phyloP scores from a whole-genome alignment of 1,139 yeast genomes.

The Yamadazyma sp. region DNA sequence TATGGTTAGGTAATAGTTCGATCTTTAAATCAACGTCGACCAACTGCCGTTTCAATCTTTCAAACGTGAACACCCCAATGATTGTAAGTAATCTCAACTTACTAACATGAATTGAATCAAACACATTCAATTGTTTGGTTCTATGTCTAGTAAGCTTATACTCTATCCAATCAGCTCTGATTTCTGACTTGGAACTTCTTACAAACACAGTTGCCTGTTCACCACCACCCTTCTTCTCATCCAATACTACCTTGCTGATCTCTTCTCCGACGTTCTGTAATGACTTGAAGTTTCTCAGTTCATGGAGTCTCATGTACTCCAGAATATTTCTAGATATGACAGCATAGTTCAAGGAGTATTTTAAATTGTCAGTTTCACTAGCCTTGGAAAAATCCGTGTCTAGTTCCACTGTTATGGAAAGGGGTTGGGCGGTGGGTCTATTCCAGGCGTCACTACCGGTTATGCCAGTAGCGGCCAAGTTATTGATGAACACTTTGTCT shows the following conservation, averaged over 20 bases:
- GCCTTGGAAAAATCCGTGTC: slow-evolving; percentile 71
- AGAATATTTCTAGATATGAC: slow-evolving; percentile 67
- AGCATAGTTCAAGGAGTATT: slow-evolving; percentile 84
- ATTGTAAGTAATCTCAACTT: slow-evolving; percentile 66
- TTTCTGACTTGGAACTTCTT: slow-evolving; percentile 52
- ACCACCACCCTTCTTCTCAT: slow-evolving; percentile 52
- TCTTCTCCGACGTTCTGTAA: slow-evolving; percentile 58
- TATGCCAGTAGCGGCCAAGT: slow-evolving; percentile 60
- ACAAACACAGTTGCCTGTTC: slow-evolving; percentile 46
- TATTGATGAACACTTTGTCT: slow-evolving; percentile 60
- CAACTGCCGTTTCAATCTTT: slow-evolving; percentile 75
- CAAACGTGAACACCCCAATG: slow-evolving; percentile 91
- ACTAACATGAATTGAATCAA: slow-evolving; percentile 48
- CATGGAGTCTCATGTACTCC: slow-evolving; percentile 47
- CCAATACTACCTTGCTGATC: slow-evolving; percentile 49
- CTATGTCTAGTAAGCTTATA: slow-evolving; percentile 34
- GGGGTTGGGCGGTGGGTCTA: slow-evolving; percentile 68
- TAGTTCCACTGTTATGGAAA: slow-evolving; percentile 57
- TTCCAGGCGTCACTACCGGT: slow-evolving; percentile 81
- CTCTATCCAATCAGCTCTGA: slow-evolving; percentile 53
- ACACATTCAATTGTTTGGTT: slow-evolving; percentile 17
- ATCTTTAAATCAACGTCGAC: slow-evolving; percentile 61
- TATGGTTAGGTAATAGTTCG: slow-evolving; percentile 38
- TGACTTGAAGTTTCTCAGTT: slow-evolving; percentile 49
- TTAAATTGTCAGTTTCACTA: slow-evolving; percentile 72